These are phyloP conservation scores for Yamadazyma conglobata DNA, from an alignment of 1,139 yeast species.

Conservation along the genomic window DNA sequence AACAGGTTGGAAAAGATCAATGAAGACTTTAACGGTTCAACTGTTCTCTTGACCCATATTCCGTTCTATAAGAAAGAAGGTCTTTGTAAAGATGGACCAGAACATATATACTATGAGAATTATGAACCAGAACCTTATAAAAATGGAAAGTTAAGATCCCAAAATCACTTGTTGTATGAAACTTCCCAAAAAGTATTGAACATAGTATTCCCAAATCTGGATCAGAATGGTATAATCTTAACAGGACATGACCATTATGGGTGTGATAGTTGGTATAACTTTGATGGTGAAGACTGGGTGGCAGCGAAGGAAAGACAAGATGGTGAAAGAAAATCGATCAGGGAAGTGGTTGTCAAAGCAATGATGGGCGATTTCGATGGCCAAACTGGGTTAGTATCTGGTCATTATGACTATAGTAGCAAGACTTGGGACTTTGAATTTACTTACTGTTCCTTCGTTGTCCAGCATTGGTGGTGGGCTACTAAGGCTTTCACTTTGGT, in stretches of 20 bases:
- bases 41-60: slow-evolving; percentile 82
- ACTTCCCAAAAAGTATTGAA: slow-evolving; percentile 65
- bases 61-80: slow-evolving; percentile 84
- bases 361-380: slow-evolving; percentile 98
- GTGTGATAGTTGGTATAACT: slow-evolving; percentile 65
- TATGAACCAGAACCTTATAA: slow-evolving; percentile 60
- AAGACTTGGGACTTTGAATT: slow-evolving; percentile 64
- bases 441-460: slow-evolving; percentile 70
- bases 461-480: slow-evolving; percentile 98
- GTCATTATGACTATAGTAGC: slow-evolving; percentile 42
- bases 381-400: slow-evolving; percentile 79
- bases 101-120: slow-evolving; percentile 52
- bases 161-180: slow-evolving; percentile 73
- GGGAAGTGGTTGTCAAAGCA: slow-evolving; percentile 83
- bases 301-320: slow-evolving; percentile 44
- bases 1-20: slow-evolving; percentile 49
- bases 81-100: slow-evolving; percentile 83
- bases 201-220: slow-evolving; percentile 59
- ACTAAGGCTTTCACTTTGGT: slow-evolving; percentile 55
- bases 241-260: slow-evolving; percentile 99
- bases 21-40: slow-evolving; percentile 62
- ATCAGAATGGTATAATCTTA: slow-evolving; percentile 70
- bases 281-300: slow-evolving; percentile 46
- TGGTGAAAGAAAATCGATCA: slow-evolving; percentile 37
- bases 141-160: slow-evolving; percentile 71